Evolutionary conservation across 345 rosid species (phyloP), one percentile per base, ranked within the genome.

Genomic region (Orychophragmus violaceus): DNA sequence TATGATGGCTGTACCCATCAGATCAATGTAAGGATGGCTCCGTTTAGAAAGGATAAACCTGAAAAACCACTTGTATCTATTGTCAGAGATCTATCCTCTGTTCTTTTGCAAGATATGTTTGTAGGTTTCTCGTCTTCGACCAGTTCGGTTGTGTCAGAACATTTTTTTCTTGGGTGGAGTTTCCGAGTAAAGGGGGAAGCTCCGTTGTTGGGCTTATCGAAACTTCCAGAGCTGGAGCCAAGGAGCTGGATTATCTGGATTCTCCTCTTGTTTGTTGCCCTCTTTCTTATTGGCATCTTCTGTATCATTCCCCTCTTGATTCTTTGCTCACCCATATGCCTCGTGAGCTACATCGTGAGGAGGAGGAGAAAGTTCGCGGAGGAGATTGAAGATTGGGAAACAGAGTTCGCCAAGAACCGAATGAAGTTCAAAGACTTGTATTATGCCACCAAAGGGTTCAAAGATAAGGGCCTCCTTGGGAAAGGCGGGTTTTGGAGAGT

Each of bases 401-500:
- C 76, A 42, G 90, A 86, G 51, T 70, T 80, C 28, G 96, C 94
- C 18, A 96, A 94, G 51, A 94, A 90, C 24, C 59, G 98, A 33
- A 88, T 78, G 66, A 55, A 80, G 53, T 93, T 80, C 53, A 62
- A 74, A 48, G 98, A 88, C 39, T 83, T 93, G 64, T 87, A 88
- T 63, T 70, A 58, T 49, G 90, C 98, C 23, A 90, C 97, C 5
- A 69, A 75, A 53, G 82, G 84, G 23, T 93, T 93, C 63, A 77
- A 81, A 61, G 87, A 84, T 51, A 85, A 76, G 59, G 84, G 59
- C 68, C 74, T 93, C 32, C 84, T 93, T 0, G 98, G 97, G 0
- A 62, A 78, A 3, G 98, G 97, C 1, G 98, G 98, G 36, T 93
- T 88, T 27, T 94, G 98, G 3, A 69, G 79, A 17, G 98, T 93